Percentiles rank a stretch among this genome's conserved stretches.
phyloP scores from a whole-genome alignment of 768 basidiomycete species.

The Auricularia heimuer region DNA sequence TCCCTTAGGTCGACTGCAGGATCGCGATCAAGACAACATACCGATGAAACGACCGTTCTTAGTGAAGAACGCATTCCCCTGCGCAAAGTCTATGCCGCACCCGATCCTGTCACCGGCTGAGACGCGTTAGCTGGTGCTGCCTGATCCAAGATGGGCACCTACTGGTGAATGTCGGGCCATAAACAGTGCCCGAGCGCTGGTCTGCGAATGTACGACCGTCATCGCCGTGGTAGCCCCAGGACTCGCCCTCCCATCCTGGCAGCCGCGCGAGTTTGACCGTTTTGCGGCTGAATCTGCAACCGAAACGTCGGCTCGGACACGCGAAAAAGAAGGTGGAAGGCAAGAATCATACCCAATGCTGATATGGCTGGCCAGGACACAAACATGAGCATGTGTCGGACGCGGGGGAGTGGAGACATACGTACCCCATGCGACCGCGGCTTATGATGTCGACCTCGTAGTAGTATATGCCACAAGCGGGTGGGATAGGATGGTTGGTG shows the following conservation, averaged over 20 bases:
- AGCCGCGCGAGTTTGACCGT: conserved; percentile 62
- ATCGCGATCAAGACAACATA: conserved; percentile 18
- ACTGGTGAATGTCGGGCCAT: conserved; percentile 78
- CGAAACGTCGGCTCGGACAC: background rate
- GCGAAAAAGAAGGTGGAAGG: background rate
- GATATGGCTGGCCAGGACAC: conserved; percentile 44
- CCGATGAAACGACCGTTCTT: conserved; percentile 74
- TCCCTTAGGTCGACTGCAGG: background rate
- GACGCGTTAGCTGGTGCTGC: conserved; percentile 7
- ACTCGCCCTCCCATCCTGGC: conserved; percentile 77
- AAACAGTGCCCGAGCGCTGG: conserved; percentile 60
- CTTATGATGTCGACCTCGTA: conserved; percentile 82
- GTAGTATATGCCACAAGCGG: conserved; percentile 86
- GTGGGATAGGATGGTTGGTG: conserved; percentile 67
- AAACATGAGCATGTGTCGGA: conserved; percentile 12
- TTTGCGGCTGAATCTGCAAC: conserved; percentile 29
- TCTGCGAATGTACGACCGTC: conserved; percentile 72
- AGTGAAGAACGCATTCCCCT: conserved; percentile 75
- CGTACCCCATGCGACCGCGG: conserved; percentile 73
- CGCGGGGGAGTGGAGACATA: conserved; percentile 6
- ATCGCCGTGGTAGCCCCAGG: conserved; percentile 92
- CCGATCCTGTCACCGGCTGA: conserved; percentile 82
- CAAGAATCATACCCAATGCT: conserved; percentile 57
- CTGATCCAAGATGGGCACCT: conserved; percentile 19
- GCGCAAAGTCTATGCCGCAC: conserved; percentile 85